Conservation (phyloP, 352 stramenopile species). For the Pythium aristosporum region DNA sequence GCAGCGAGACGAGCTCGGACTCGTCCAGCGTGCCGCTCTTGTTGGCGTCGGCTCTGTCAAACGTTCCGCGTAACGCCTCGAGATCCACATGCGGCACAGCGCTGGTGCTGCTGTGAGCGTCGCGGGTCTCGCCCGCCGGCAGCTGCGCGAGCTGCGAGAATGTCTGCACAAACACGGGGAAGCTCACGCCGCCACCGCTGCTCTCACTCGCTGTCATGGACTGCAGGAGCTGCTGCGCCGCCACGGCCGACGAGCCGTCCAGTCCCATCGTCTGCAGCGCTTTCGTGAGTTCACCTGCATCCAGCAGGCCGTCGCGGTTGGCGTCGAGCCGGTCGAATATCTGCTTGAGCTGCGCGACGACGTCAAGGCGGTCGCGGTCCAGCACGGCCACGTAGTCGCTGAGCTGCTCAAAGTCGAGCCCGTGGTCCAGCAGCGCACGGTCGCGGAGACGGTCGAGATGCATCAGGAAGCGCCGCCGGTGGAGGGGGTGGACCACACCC, state of each 20-base stretch:
- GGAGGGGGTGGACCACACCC: conserved; percentile 54
- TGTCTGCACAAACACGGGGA: conserved; percentile 52
- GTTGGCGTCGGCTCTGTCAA: conserved; percentile 41
- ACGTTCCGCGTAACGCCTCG: conserved; percentile 35
- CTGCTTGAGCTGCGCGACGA: conserved; percentile 63
- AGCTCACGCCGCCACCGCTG: conserved; percentile 35
- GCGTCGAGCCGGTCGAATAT: conserved; percentile 67
- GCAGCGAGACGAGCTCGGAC: conserved; percentile 15
- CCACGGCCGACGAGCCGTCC: conserved; percentile 25
- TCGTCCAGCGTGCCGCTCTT: conserved; percentile 39
- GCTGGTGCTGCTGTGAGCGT: neutral
- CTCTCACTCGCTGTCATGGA: neutral
- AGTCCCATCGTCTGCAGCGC: conserved; percentile 37
- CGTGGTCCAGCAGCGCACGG: conserved; percentile 53
- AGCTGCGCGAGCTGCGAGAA: conserved; percentile 59
- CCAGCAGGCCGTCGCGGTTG: conserved; percentile 58
- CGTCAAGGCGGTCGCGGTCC: conserved; percentile 60
- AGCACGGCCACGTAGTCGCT: conserved; percentile 74
- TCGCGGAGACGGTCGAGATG: conserved; percentile 65
- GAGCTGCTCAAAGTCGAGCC: conserved; percentile 67
- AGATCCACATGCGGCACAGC: conserved; percentile 44
- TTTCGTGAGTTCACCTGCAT: conserved; percentile 47
- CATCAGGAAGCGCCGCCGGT: conserved; percentile 51
- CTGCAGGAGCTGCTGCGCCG: conserved; percentile 22
- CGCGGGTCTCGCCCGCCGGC: conserved; percentile 28